Base-by-base conservation (phyloP, 1,284 basidiomycete genomes). In the Ceratobasidium sp. region DNA sequence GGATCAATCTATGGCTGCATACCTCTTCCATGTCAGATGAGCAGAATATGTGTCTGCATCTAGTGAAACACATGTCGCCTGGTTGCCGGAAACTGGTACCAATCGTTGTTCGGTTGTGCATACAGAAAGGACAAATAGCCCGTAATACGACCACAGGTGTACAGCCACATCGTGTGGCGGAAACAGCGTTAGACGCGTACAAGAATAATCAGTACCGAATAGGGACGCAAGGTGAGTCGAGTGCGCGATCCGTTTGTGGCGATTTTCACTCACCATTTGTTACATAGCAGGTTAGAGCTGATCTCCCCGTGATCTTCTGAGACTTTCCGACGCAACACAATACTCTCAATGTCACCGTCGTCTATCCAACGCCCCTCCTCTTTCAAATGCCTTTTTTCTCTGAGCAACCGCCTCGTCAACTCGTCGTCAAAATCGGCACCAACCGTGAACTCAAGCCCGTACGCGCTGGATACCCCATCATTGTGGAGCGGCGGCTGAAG, bases 41-140 rank as follows among this genome's bases (percentile, higher is more conserved):
- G 39, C 62, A 67, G 34, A 67, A 67, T 52, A 67, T 67, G 36
- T 67, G 62, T 30, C 48, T 67, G 48, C 62, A 67, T 16, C 48
- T 41, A 14, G 32, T 41, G 50, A 67, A 67, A 67, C 48, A 53
- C 18, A 67, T 32, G 36, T 41, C 48, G 23, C 53, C 30, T 23
- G 46, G 62, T 32, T 53, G 46, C 28, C 46, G 62, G 48, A 65
- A 65, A 41, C 62, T 65, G 62, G 16, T 21, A 12, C 43, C 43
- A 36, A 9, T 26, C n/a, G 48, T 41, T 28, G 18, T 43, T 48
- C 60, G 60, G 36, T 23, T 23, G 60, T 28, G 60, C 26, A 62
- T 48, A 28, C 34, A 41, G 21, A 28, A 34, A 16, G 23, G n/a
- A 5, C 36, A 60, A 43, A 43, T 36, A 28, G 6, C 18, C 18